A percentile compares a stretch with the other conserved stretches of the same genome.
These are phyloP conservation scores for Russula sp. DNA, from an alignment of 768 basidiomycete species.

Conservation along the genomic window DNA sequence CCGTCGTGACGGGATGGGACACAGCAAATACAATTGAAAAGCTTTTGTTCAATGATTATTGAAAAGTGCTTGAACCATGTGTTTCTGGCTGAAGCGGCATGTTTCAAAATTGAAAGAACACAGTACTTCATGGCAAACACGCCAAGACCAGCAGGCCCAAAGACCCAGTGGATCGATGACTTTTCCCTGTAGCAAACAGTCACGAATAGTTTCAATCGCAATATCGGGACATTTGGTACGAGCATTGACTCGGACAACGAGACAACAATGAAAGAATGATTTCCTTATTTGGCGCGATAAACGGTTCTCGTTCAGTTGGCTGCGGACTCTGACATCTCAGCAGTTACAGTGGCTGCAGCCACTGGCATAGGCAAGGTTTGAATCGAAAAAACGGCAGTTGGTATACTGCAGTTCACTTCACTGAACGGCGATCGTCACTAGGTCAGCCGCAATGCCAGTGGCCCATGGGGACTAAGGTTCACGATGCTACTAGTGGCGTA, in stretches of 20 bases:
- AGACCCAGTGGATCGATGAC: too few relatives aligned
- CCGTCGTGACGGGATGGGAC: neutral
- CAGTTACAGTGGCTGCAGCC: too few relatives aligned
- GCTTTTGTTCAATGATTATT: neutral
- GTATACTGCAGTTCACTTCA: too few relatives aligned
- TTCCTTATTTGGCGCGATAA: neutral
- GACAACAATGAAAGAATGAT: neutral
- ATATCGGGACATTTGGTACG: neutral
- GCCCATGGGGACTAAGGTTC: too few relatives aligned
- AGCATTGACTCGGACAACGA: neutral
- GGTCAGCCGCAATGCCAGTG: too few relatives aligned
- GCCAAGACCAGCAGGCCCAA: neutral
- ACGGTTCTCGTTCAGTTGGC: too few relatives aligned
- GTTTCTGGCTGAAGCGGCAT: neutral
- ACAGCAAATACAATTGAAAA: conserved; percentile 1
- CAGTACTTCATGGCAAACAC: neutral
- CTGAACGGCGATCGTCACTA: too few relatives aligned
- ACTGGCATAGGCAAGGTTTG: too few relatives aligned
- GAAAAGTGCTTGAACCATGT: conserved; percentile 5
- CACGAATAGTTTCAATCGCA: neutral
- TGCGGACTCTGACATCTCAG: too few relatives aligned
- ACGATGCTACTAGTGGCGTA: too few relatives aligned
- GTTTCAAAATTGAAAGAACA: neutral
- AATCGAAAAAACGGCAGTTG: too few relatives aligned
- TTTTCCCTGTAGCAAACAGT: neutral